phyloP scores from a whole-genome alignment of 2,329 filamentous ascomycete genomes.

The Fusarium xylarioides region DNA sequence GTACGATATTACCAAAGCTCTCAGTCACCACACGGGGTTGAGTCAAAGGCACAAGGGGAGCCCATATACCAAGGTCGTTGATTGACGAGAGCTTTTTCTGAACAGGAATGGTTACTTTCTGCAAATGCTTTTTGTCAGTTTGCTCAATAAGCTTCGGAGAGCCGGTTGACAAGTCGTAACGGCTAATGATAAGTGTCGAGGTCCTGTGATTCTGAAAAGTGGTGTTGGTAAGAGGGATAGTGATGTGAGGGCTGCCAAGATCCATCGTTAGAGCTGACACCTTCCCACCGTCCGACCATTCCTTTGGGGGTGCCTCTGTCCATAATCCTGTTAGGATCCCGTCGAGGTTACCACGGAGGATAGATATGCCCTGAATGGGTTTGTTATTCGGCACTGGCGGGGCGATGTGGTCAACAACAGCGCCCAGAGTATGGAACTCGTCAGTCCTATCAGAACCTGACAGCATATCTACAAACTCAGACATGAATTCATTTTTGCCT shows the following conservation, averaged over 20 bases:
- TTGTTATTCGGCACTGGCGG: constrained; percentile 45
- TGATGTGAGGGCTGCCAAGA: constrained; percentile 52
- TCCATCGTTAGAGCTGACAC: constrained; percentile 55
- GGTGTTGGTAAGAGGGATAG: constrained; percentile 78
- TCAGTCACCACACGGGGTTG: constrained; percentile 67
- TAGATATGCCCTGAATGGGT: constrained; percentile 57
- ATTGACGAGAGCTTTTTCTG: constrained; percentile 31
- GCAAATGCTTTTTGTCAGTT: constrained; percentile 49
- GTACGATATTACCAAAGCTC: constrained; percentile 82
- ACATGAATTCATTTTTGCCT: constrained; percentile 55
- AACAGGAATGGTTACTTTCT: constrained; percentile 47
- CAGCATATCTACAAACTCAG: constrained; percentile 56
- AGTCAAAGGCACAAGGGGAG: constrained; percentile 71
- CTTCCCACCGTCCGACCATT: constrained; percentile 46
- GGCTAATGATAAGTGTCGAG: constrained; percentile 63
- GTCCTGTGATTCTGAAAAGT: constrained; percentile 75
- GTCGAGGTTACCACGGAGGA: constrained; percentile 56
- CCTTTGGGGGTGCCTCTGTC: constrained; percentile 43
- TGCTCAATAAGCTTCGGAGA: constrained; percentile 38
- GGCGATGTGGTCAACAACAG: constrained; percentile 65
- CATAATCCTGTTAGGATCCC: constrained; percentile 58
- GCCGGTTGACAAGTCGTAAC: constrained; percentile 41
- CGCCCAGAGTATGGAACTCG: constrained; percentile 60
- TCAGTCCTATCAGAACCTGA: constrained; percentile 52
- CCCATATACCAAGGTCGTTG: constrained; percentile 43